Conservation (phyloP, 108 stramenopile genomes). For the Tribonema minus region DNA sequence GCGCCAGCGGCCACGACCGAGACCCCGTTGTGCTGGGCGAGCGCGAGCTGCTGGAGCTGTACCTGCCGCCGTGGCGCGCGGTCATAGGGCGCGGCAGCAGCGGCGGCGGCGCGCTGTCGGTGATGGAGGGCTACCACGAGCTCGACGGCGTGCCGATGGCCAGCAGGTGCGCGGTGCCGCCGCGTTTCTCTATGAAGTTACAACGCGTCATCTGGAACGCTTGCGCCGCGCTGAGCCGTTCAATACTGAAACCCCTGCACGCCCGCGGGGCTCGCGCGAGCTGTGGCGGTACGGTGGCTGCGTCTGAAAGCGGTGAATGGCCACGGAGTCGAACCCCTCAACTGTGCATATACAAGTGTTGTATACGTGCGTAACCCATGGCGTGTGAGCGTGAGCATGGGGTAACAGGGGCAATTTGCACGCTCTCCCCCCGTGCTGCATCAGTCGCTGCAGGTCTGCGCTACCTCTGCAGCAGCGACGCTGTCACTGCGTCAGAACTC, state of each 20-base stretch:
- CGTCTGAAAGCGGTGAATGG: neutral
- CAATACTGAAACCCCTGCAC: neutral
- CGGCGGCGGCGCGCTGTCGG: constrained; percentile 57
- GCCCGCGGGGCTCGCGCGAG: neutral
- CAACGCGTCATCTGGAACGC: too few relatives aligned
- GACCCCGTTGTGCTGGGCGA: constrained; percentile 65
- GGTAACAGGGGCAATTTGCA: too few relatives aligned
- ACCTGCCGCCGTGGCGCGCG: constrained; percentile 63
- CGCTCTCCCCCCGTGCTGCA: too few relatives aligned
- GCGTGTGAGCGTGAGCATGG: too few relatives aligned
- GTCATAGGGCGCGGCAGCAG: constrained; percentile 50
- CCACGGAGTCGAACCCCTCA: too few relatives aligned
- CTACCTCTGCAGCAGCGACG: too few relatives aligned
- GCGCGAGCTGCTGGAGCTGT: constrained; percentile 71
- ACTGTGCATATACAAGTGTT: too few relatives aligned
- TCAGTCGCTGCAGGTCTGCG: too few relatives aligned
- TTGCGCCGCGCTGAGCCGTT: too few relatives aligned
- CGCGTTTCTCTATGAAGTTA: too few relatives aligned
- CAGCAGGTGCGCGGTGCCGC: neutral
- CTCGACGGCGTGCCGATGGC: constrained; percentile 38
- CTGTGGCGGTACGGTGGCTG: neutral
- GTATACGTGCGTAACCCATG: too few relatives aligned
- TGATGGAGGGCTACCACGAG: constrained; percentile 76
- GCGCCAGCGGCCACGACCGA: constrained; percentile 68
- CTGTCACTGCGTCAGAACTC: too few relatives aligned